Evolutionary conservation across 495 filamentous ascomycete genomes (phyloP), one percentile per base, ranked within the genome.

Genomic region (Annulohypoxylon nitens): DNA sequence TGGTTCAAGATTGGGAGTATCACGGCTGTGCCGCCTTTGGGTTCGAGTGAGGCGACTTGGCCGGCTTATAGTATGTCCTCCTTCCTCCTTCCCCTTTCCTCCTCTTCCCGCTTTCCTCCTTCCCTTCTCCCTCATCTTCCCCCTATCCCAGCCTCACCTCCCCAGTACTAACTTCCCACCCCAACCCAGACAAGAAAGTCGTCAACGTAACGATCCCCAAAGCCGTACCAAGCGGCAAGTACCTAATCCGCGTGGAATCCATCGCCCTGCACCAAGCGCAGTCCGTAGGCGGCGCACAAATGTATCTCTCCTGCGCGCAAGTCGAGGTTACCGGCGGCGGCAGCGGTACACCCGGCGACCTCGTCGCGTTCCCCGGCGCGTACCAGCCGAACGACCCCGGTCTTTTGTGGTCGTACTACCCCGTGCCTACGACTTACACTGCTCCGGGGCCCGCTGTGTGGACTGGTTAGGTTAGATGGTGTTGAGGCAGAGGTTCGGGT

Each of bases 1-100:
- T 86, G 84, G 85, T 86, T 86, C 74, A 86, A 86, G 76, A 80
- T 83, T 14, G 80, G 67, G 11, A 76, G 74, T 57, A 82, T 83
- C 60, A 75, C 69, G 2, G 81, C 76, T 6, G 74, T 59, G 12
- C 80, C 50, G 70, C 77, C 55, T 3, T 57, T 67, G 39, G 78
- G 73, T 0, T 72, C 75, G 0, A 69, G 68, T 36, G 80, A 78
- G 53, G 72, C 70, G 1, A 81, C 77, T 6, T 83, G 82, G 82
- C 82, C 81, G 5, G 77, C 81, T 11, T 82, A 83, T 57, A 77
- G 81, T 84, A 55, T 5, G 79, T 70, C 23, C n/a, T 23, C 8
- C 30, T 30, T 37, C 33, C 23, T 41, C 43, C 16, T 34, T 16
- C 14, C 20, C 25, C 18, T 39, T 59, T 39, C 23, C 34, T 53